These are phyloP conservation scores for Metschnikowia kunwiensis DNA, from an alignment of 805 yeast genomes.

Conservation along the genomic window DNA sequence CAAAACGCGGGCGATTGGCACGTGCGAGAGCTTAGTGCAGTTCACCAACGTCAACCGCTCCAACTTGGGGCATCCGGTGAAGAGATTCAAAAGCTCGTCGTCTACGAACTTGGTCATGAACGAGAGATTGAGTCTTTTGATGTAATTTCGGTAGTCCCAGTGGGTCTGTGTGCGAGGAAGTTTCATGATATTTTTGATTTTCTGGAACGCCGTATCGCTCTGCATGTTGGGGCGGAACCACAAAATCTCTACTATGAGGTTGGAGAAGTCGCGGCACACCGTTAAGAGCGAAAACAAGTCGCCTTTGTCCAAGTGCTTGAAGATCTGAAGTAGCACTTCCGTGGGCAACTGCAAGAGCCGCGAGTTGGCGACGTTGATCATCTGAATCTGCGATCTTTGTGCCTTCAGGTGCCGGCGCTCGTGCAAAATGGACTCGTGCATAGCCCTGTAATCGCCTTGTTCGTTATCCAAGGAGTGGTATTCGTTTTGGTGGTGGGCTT, in stretches of 20 bases:
- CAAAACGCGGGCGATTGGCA: constrained; percentile 60
- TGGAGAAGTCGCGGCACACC: constrained; percentile 80
- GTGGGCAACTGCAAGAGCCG: constrained; percentile 51
- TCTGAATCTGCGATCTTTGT: constrained; percentile 24
- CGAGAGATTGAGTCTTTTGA: constrained; percentile 77
- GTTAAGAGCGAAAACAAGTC: constrained; percentile 62
- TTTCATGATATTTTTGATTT: constrained; percentile 54
- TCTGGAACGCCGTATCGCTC: constrained; percentile 45
- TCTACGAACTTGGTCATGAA: constrained; percentile 65
- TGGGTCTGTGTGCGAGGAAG: constrained; percentile 47
- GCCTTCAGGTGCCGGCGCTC: constrained; percentile 24
- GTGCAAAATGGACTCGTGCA: constrained; percentile 32
- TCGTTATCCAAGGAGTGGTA: constrained; percentile 30
- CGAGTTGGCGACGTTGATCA: constrained; percentile 26
- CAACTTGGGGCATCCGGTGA: constrained; percentile 68
- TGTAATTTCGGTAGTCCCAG: constrained; percentile 65
- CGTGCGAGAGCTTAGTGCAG: constrained; percentile 62
- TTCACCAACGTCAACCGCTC: constrained; percentile 85
- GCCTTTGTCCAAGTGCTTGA: constrained; percentile 59
- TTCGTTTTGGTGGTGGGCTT: constrained; percentile 12
- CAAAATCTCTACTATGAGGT: constrained; percentile 68
- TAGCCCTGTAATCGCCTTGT: constrained; percentile 32
- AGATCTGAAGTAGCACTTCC: constrained; percentile 61
- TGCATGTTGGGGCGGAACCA: constrained; percentile 86
- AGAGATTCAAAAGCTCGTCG: constrained; percentile 58